These are phyloP conservation scores for Plantago coronopus DNA, from an alignment of 305 asterid species.

Conservation along the genomic window DNA sequence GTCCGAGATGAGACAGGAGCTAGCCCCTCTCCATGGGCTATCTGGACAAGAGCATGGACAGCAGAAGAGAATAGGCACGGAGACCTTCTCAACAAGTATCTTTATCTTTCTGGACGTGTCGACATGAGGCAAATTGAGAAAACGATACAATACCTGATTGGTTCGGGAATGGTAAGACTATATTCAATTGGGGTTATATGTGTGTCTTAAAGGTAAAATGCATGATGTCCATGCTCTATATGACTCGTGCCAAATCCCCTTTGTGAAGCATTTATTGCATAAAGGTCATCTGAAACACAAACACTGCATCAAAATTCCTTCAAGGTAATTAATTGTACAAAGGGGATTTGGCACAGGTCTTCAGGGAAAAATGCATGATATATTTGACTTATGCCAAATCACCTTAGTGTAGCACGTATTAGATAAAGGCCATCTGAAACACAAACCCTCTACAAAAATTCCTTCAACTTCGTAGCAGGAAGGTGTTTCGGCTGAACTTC, in stretches of 20 bases:
- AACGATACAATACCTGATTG: slow-evolving; percentile 68
- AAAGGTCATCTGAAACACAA: not conserved
- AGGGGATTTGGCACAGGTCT: too few relatives aligned
- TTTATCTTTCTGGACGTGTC: slow-evolving; percentile 70
- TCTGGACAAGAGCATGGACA: slow-evolving; percentile 80
- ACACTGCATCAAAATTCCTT: not conserved
- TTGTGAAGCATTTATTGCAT: not conserved
- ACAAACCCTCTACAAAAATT: not conserved
- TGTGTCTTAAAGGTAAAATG: not conserved
- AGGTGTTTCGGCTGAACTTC: not conserved
- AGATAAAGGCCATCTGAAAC: not conserved
- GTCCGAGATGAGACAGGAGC: slow-evolving; percentile 78
- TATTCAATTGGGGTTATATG: not conserved
- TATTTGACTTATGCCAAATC: not conserved
- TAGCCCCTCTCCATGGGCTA: slow-evolving; percentile 65
- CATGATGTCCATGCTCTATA: not conserved
- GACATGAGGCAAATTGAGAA: slow-evolving; percentile 73
- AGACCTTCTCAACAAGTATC: slow-evolving; percentile 68
- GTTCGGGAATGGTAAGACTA: slow-evolving; percentile 69
- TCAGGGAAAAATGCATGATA: not conserved
- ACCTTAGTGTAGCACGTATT: not conserved
- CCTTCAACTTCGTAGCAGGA: not conserved
- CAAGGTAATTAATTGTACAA: too few relatives aligned
- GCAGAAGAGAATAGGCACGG: slow-evolving; percentile 87
- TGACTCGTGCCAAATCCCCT: not conserved